These are phyloP conservation scores for Plasmodium cynomolgi DNA, from an alignment of 169 alveolate species.

Conservation along the genomic window DNA sequence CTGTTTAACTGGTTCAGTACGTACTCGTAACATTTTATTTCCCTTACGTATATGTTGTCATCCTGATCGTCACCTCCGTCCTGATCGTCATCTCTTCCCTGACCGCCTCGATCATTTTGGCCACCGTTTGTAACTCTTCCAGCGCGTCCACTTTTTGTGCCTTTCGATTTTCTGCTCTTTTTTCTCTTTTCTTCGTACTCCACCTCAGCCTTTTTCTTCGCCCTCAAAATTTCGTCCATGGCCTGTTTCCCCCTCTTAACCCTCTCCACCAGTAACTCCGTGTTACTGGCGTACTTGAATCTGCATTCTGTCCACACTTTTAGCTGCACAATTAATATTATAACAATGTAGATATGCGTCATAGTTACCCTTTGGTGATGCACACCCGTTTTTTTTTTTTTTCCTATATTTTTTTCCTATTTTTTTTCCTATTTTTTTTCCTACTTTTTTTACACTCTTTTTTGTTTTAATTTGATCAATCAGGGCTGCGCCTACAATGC, in stretches of 20 bases:
- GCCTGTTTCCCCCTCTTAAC: conserved; percentile 71
- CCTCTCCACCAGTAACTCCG: conserved; percentile 44
- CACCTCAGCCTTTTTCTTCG: conserved; percentile 66
- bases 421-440: neutral
- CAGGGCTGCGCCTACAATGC: neutral
- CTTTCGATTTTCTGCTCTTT: neutral
- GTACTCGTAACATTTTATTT: conserved; percentile 84
- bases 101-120: neutral
- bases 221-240: conserved; percentile 55
- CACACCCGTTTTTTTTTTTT: neutral
- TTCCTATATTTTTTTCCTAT: neutral
- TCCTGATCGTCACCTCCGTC: conserved; percentile 3
- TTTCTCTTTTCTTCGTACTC: conserved; percentile 44
- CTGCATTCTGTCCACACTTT: conserved; percentile 31
- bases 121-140: neutral
- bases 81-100: neutral
- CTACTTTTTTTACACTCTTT: neutral
- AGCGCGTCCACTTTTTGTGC: neutral
- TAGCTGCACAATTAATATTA: conserved; percentile 34
- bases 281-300: conserved; percentile 48
- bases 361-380: neutral
- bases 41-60: conserved; percentile 49
- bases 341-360: conserved; percentile 2
- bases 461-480: neutral
- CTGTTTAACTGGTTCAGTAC: conserved; percentile 81